Evolutionary conservation across 116 monocot species (phyloP).

Genomic region (Dioscorea cayenensis): DNA sequence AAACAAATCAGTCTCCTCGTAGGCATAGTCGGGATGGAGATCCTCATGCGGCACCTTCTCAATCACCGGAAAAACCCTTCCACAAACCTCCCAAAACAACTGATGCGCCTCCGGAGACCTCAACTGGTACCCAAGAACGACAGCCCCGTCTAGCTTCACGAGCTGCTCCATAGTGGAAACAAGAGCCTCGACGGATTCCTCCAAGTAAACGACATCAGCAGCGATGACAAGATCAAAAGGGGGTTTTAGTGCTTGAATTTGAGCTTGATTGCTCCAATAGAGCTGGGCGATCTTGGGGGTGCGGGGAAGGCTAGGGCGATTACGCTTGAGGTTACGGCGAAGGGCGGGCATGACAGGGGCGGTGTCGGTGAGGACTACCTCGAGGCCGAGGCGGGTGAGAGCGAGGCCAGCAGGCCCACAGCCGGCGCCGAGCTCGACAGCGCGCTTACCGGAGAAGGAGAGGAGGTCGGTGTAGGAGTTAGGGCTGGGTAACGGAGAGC

Average conservation of each 20-base stretch:
- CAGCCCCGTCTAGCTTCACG: slow-evolving; percentile 40
- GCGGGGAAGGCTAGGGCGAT: slow-evolving; percentile 47
- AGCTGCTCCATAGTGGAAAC: slow-evolving; percentile 77
- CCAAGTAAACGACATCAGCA: slow-evolving; percentile 92
- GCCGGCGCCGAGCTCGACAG: slow-evolving; percentile 82
- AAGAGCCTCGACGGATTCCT: slow-evolving; percentile 62
- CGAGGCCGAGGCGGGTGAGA: slow-evolving; percentile 67
- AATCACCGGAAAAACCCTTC: slow-evolving; percentile 33
- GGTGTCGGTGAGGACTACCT: slow-evolving; percentile 84
- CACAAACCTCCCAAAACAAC: slow-evolving; percentile 70
- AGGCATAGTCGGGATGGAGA: slow-evolving; percentile 81
- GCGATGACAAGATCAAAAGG: slow-evolving; percentile 85
- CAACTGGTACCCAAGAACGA: slow-evolving; percentile 86
- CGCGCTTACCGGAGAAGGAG: slow-evolving; percentile 50
- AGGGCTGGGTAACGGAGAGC: slow-evolving; percentile 14
- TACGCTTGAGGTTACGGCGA: slow-evolving; percentile 81
- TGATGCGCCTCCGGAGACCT: slow-evolving; percentile 78
- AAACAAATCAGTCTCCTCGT: slow-evolving; percentile 86
- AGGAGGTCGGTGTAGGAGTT: slow-evolving; percentile 58
- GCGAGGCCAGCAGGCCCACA: slow-evolving; percentile 78
- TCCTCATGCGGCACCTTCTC: slow-evolving; percentile 72
- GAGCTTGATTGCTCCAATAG: slow-evolving; percentile 67
- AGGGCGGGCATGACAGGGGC: slow-evolving; percentile 92
- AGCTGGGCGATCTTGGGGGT: slow-evolving; percentile 64
- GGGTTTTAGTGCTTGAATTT: slow-evolving; percentile 38